Percentiles rank a stretch among this genome's conserved stretches.
Evolutionary conservation across 2,329 filamentous ascomycete genomes (phyloP).

Genomic region (Mycocentrospora acerina): DNA sequence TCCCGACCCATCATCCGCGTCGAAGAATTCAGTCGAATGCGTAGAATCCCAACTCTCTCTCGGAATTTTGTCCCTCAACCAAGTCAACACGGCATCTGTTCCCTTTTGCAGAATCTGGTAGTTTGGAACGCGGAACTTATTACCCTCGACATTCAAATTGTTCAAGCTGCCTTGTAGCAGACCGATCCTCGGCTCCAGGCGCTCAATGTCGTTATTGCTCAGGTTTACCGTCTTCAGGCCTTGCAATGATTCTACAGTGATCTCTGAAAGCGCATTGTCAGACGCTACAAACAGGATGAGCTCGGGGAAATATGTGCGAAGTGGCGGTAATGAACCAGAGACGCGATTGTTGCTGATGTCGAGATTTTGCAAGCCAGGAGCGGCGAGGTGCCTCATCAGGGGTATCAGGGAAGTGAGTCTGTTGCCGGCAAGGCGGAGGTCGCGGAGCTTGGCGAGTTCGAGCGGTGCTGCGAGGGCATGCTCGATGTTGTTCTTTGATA

Average conservation of each 20-base stretch:
- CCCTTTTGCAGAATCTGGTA: slow-evolving; percentile 83
- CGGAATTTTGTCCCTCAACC: slow-evolving; percentile 76
- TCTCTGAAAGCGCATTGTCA: slow-evolving; percentile 75
- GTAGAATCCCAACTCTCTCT: slow-evolving; percentile 23
- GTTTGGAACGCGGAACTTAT: slow-evolving; percentile 83
- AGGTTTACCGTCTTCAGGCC: slow-evolving; percentile 78
- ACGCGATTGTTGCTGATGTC: slow-evolving; percentile 85
- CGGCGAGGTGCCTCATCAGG: slow-evolving; percentile 66
- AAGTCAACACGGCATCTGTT: slow-evolving; percentile 79
- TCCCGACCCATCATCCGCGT: slow-evolving; percentile 15
- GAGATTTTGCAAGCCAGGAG: slow-evolving; percentile 72
- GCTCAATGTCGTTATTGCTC: slow-evolving; percentile 82
- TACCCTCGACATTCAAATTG: slow-evolving; percentile 76
- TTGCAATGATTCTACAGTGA: slow-evolving; percentile 71
- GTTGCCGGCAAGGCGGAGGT: slow-evolving; percentile 75
- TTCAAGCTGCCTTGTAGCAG: slow-evolving; percentile 68
- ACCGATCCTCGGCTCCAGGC: slow-evolving; percentile 77
- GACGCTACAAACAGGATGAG: slow-evolving; percentile 71
- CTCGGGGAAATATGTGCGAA: slow-evolving; percentile 69
- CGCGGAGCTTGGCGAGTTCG: slow-evolving; percentile 71
- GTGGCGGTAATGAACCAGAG: slow-evolving; percentile 62
- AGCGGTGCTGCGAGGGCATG: slow-evolving; percentile 49
- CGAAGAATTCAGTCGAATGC: slow-evolving; percentile 26
- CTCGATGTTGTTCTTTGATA: slow-evolving; percentile 76
- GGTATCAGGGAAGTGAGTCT: slow-evolving; percentile 67